phyloP scores from a whole-genome alignment of 148 eudicot species.

The Linanthus parryae region DNA sequence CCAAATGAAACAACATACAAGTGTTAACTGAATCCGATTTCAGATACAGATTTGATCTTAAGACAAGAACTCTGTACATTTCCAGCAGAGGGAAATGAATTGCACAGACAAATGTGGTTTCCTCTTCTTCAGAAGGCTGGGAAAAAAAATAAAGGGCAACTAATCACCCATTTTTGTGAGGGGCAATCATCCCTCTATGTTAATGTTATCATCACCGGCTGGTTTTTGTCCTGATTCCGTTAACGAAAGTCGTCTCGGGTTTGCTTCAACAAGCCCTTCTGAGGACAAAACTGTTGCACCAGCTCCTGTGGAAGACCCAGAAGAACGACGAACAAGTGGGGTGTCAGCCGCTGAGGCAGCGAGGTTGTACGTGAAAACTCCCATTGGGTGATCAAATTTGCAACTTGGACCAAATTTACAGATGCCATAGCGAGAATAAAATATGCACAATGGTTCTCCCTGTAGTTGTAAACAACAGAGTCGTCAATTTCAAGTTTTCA shows the following conservation, averaged over 20 bases:
- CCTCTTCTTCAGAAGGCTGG: not conserved
- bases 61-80: slow-evolving; percentile 54
- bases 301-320: slow-evolving; percentile 59
- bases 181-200: slow-evolving; percentile 42
- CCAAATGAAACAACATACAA: not conserved
- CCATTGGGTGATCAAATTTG: slow-evolving; percentile 91
- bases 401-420: slow-evolving; percentile 98
- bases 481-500: too few species aligned
- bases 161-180: too few species aligned
- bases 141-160: too few species aligned
- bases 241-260: slow-evolving; percentile 48
- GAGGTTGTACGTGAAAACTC: slow-evolving; percentile 49
- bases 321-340: slow-evolving; percentile 46
- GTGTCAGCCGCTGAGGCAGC: slow-evolving; percentile 48
- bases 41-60: slow-evolving; percentile 26
- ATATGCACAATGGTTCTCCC: slow-evolving; percentile 92
- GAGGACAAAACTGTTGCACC: slow-evolving; percentile 33
- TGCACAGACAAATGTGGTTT: slow-evolving; percentile 31
- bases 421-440: slow-evolving; percentile 88
- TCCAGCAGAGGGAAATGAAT: slow-evolving; percentile 65
- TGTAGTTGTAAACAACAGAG: too few species aligned
- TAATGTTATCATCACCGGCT: slow-evolving; percentile 48
- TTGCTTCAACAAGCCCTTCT: slow-evolving; percentile 44
- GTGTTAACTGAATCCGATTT: slow-evolving; percentile 27
- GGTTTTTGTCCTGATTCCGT: slow-evolving; percentile 62